Evolutionary conservation across 2,329 filamentous ascomycete genomes (phyloP).

Genomic region (Cordyceps pruinosa): DNA sequence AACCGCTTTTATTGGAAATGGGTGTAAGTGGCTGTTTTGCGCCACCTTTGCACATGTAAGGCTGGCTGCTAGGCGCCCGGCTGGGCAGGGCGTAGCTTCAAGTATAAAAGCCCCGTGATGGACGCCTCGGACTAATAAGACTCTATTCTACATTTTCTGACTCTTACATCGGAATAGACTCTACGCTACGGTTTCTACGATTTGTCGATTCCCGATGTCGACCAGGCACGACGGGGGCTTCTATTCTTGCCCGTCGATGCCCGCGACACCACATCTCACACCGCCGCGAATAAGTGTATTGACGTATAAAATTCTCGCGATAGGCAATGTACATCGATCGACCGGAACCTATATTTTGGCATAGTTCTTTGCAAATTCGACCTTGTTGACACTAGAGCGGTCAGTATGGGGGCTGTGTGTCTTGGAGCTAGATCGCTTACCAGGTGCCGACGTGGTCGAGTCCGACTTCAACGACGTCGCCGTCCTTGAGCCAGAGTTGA

Average conservation of each 20-base stretch:
- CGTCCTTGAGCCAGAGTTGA: constrained; percentile 61
- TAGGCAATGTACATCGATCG: constrained; percentile 2
- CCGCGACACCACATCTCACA: constrained; percentile 12
- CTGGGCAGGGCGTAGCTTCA: neutral
- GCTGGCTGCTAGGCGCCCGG: neutral
- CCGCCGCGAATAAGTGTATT: constrained; percentile 11
- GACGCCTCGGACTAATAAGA: neutral
- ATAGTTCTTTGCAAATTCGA: constrained; percentile 24
- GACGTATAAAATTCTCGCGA: constrained; percentile 8
- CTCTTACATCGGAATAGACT: neutral
- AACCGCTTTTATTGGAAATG: constrained; percentile 6
- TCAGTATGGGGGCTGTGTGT: neutral
- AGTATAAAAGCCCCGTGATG: neutral
- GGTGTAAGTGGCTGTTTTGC: neutral
- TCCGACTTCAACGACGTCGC: constrained; percentile 62
- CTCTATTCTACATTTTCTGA: neutral
- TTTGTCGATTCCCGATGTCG: constrained; percentile 4
- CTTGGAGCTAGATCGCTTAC: constrained; percentile 16
- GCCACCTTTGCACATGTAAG: neutral
- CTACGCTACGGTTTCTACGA: neutral
- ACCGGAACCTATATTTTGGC: constrained; percentile 18
- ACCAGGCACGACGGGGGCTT: constrained; percentile 8
- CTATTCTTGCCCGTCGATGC: constrained; percentile 11
- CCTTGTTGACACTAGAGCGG: constrained; percentile 22
- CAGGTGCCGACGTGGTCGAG: constrained; percentile 60